Base-by-base conservation (phyloP, 2,329 filamentous ascomycete species). In the Xylariaceae sp. region DNA sequence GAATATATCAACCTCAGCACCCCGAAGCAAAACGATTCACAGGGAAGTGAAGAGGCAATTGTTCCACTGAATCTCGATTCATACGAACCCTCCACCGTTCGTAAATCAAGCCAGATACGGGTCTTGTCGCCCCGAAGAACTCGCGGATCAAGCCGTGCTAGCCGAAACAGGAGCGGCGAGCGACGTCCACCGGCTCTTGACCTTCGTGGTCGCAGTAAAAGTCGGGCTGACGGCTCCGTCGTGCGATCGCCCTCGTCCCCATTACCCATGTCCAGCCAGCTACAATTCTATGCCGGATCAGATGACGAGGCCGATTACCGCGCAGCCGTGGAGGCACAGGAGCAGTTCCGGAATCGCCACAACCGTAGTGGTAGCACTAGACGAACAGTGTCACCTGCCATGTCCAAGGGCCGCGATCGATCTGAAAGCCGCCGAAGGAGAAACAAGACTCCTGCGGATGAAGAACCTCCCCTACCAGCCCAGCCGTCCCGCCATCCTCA, bases 201-300 rank as follows among this genome's bases (percentile, higher is more conserved):
- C 5, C 72, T 78, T 23, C 82, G 88, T 53, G 88, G 87, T 2
- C 81, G 88, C 64, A 88, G 86, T 68, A 75, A 80, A 52, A 81
- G 80, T 13, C 81, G 86, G n/a, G 78, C 78, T 13, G 79, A 83
- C 15, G 81, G 79, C 2, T 84, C 84, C n/a, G 70, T 75, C 2
- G 75, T 82, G 50, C 80, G 86, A 53, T 96, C 92, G 1, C 92
- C 92, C 1, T 88, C 89, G 0, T 93, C 90, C 0, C 91, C 92
- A 1, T 76, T 92, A 18, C 89, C 91, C 3, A 87, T 93, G 78
- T 85, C 88, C 2, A 83, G 80, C 17, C 80, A 79, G 15, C 77
- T 81, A 58, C 77, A 80, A 48, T 80, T 80, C 49, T 78, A 78
- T 13, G 41, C 53, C 51, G 77, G 75, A 17, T 86, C 85, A 1